Base-by-base conservation (phyloP, 2,329 filamentous ascomycete species). In the Talaromyces sp. region DNA sequence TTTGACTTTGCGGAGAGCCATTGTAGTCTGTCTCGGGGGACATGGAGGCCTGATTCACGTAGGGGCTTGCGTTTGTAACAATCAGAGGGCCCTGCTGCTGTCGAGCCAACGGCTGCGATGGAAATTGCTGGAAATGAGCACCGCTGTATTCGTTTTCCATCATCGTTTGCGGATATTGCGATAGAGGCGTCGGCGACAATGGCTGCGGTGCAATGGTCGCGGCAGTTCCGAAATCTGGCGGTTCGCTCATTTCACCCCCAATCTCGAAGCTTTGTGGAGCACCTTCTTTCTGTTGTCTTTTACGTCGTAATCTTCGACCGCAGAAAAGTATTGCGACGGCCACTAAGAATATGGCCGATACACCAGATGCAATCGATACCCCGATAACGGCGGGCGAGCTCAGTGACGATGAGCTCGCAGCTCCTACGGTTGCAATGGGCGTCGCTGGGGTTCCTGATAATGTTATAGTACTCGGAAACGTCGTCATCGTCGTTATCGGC, bases 241-340 rank as follows among this genome's bases (percentile, higher is more conserved):
- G 74, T 58, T 77, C 74, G 33, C 72, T 67, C 75, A 77, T 77
- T 11, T 67, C 61, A 1, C 75, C 76, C 28, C 75, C 76, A 63
- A 77, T 77, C 58, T 78, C 76, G 54, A 77, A 78, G 44, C 63
- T 68, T 44, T 75, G 66, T 5, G 64, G 67, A n/a, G 57, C 35
- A n/a, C 18, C 48, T 25, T 73, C 65, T 37, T 64, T 62, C 37
- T 66, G 37, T n/a, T 66, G 63, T 6, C 68, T 65, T 23, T 65
- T 70, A 16, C 69, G 69, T 60, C 68, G 71, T 58, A 71, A 68
- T 63, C 66, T 71, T 35, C 71, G 69, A 54, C 71, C 69, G 46
- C 69, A 72, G 60, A 72, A 71, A 37, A 75, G 71, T 8, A 77
- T 66, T 5, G 71, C 66, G 11, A 75, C 68, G 0, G 69, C 71